phyloP scores from a whole-genome alignment of 1,139 yeast species.

The Groenewaldozyma auringiensis region DNA sequence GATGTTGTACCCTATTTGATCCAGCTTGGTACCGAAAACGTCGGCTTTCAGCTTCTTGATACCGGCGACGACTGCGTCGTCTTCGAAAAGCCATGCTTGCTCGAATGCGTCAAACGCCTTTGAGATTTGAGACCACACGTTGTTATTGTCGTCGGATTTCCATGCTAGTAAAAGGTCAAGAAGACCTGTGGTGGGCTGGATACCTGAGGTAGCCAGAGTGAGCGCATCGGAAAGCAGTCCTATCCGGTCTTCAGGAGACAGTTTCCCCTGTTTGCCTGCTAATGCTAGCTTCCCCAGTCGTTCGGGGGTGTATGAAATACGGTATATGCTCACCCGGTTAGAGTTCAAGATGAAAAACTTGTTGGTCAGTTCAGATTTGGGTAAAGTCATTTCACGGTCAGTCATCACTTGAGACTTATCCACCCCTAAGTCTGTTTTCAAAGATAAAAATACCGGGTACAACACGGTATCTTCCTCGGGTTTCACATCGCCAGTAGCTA shows the following conservation, averaged over 20 bases:
- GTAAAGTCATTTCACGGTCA: constrained; percentile 22
- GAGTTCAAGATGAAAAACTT: constrained; percentile 50
- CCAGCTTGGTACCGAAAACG: constrained; percentile 40
- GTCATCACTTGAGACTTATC: constrained; percentile 16
- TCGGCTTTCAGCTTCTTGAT: constrained; percentile 32
- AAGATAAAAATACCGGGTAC: constrained; percentile 72
- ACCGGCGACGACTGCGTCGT: constrained; percentile 30
- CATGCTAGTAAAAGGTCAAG: constrained; percentile 39
- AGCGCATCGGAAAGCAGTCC: constrained; percentile 58
- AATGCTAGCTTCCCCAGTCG: constrained; percentile 32
- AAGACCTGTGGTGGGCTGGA: constrained; percentile 44
- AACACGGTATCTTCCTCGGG: constrained; percentile 62
- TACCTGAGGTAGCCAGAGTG: constrained; percentile 57
- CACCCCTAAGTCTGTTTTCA: constrained; percentile 39
- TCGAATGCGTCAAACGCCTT: constrained; percentile 39
- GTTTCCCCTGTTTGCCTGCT: constrained; percentile 36
- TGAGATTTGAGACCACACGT: constrained; percentile 58
- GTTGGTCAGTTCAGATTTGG: constrained; percentile 20
- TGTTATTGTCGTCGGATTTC: constrained; percentile 45
- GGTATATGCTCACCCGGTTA: constrained; percentile 55
- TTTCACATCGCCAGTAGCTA: constrained; percentile 70
- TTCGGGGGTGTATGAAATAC: constrained; percentile 53
- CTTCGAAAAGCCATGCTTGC: constrained; percentile 43
- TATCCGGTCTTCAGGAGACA: constrained; percentile 54
- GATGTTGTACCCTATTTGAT: constrained; percentile 34